These are phyloP conservation scores for Breynia disticha DNA, from an alignment of 441 rosid genomes.

Conservation along the genomic window DNA sequence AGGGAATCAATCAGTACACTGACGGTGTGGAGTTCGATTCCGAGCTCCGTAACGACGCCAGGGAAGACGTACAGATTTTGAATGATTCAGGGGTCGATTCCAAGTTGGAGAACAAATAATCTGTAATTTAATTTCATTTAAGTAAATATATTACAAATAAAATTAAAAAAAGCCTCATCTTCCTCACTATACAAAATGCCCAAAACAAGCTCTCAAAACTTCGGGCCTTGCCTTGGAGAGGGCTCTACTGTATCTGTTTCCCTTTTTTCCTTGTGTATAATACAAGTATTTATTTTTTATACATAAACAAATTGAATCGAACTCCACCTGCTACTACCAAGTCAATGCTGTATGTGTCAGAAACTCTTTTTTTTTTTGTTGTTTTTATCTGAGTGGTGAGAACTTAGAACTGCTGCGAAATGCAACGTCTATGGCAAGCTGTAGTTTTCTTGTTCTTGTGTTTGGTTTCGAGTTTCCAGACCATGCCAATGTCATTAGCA, in stretches of 20 bases:
- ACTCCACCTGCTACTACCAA: no score
- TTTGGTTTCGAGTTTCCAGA: constrained; percentile 59
- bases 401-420: constrained; percentile 53
- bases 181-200: constrained; percentile 50
- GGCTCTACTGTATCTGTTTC: constrained; percentile 32
- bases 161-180: constrained; percentile 39
- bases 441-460: constrained; percentile 35
- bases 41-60: no score
- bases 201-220: constrained; percentile 19
- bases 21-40: no score
- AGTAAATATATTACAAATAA: not conserved
- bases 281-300: constrained; percentile 9
- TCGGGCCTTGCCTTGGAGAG: constrained; percentile 48
- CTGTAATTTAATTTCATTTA: no score
- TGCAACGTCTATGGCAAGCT: constrained; percentile 64
- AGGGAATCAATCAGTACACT: no score
- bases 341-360: not conserved
- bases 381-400: not conserved
- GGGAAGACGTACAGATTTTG: no score
- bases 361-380: not conserved
- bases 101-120: not conserved
- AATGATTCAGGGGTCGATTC: no score
- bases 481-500: constrained; percentile 61
- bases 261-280: constrained; percentile 8
- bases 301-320: constrained; percentile 6